Percentiles rank a stretch among this genome's conserved stretches.
These are phyloP conservation scores for Ampelocalamus luodianensis DNA, from an alignment of 176 grass and related monocot species.

Conservation along the genomic window DNA sequence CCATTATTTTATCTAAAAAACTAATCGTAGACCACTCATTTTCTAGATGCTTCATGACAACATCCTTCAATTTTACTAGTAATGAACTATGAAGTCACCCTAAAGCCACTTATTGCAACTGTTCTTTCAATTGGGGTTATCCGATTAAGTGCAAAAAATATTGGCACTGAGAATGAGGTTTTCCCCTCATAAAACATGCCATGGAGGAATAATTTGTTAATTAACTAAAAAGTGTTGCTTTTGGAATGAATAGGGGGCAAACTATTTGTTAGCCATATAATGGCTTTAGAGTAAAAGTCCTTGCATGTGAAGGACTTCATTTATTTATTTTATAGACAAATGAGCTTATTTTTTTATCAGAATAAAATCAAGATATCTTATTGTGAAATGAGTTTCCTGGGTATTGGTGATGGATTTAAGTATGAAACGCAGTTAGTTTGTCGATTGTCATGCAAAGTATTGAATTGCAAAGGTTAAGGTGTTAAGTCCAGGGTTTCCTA, in stretches of 20 bases:
- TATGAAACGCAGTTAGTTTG: too few species aligned
- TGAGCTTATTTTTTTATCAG: too few species aligned
- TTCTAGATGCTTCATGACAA: not conserved
- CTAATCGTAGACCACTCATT: too few species aligned
- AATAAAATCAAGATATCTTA: too few species aligned
- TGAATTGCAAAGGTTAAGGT: not conserved
- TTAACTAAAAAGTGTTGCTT: not conserved
- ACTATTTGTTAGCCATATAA: not conserved
- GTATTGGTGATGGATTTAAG: too few species aligned
- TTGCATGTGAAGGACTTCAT: not conserved
- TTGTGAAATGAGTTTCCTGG: too few species aligned
- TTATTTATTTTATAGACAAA: too few species aligned
- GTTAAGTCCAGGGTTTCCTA: not conserved
- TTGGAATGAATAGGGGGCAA: not conserved
- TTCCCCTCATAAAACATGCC: not conserved
- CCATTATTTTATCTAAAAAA: not conserved
- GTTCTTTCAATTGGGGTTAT: not conserved
- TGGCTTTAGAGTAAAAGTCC: not conserved
- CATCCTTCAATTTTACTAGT: not conserved
- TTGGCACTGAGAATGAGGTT: not conserved
- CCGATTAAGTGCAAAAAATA: not conserved
- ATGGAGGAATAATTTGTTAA: not conserved
- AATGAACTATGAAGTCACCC: not conserved
- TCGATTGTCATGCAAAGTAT: not conserved
- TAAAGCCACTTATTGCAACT: not conserved